Conservation (phyloP, 2,329 filamentous ascomycete species). For the Lomentospora prolificans region DNA sequence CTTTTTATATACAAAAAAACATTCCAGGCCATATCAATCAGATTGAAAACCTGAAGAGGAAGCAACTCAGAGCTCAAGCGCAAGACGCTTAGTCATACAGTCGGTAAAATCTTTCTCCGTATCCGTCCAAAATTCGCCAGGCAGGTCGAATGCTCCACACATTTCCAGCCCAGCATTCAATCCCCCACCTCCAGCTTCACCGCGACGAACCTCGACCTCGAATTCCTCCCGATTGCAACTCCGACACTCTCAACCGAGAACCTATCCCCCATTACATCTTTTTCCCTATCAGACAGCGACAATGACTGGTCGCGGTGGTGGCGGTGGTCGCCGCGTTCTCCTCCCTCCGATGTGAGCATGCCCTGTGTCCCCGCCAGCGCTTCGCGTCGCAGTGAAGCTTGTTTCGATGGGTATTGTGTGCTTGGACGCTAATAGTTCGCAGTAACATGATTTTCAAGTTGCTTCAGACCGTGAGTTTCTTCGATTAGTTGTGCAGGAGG, state of each 20-base stretch:
- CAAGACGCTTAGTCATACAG: neutral
- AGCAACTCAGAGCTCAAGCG: neutral
- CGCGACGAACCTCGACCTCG: too few species aligned
- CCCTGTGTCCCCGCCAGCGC: neutral
- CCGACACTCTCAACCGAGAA: too few species aligned
- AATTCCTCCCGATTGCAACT: too few species aligned
- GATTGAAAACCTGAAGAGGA: too few species aligned
- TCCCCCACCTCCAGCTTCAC: neutral
- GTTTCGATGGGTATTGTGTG: neutral
- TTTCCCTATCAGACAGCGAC: conserved; percentile 11
- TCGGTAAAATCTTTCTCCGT: neutral
- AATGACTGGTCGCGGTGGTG: conserved; percentile 52
- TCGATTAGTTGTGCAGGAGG: neutral
- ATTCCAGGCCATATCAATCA: too few species aligned
- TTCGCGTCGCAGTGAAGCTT: neutral
- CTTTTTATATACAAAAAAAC: too few species aligned
- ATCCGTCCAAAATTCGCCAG: neutral
- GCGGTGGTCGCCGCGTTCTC: conserved; percentile 49
- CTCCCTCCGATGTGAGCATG: conserved; percentile 42
- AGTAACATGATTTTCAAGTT: conserved; percentile 59
- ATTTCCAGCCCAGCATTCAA: neutral
- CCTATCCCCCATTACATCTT: neutral
- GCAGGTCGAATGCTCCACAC: neutral
- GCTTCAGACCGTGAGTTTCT: conserved; percentile 48
- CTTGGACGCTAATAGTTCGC: conserved; percentile 16